phyloP scores from a whole-genome alignment of 1,139 yeast species.

The Yamadazyma sp. region DNA sequence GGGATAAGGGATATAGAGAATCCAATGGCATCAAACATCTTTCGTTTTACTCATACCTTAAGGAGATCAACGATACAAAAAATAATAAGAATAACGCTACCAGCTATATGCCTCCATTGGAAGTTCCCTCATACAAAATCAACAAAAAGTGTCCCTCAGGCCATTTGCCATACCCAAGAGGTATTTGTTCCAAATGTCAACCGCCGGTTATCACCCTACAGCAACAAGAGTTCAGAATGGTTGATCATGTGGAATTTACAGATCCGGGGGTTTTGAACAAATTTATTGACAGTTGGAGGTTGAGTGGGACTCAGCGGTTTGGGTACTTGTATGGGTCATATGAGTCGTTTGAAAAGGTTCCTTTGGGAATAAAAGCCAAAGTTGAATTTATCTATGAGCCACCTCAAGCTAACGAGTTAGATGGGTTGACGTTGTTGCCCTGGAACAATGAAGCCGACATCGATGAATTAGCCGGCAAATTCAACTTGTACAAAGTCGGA shows the following conservation, averaged over 20 bases:
- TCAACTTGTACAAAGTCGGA: conserved; percentile 78
- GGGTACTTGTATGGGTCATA: conserved; percentile 86
- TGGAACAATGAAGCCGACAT: conserved; percentile 61
- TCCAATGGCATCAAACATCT: conserved; percentile 82
- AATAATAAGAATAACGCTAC: conserved; percentile 60
- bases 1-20: conserved; percentile 77
- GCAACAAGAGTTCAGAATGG: conserved; percentile 90
- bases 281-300: conserved; percentile 91
- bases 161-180: conserved; percentile 90
- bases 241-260: conserved; percentile 93
- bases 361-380: conserved; percentile 89
- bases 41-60: conserved; percentile 82
- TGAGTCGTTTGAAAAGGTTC: conserved; percentile 75
- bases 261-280: conserved; percentile 69
- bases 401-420: conserved; percentile 82
- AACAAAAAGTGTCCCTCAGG: conserved; percentile 69
- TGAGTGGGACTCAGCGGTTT: conserved; percentile 80
- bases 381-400: conserved; percentile 95
- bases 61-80: conserved; percentile 67
- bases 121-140: conserved; percentile 69
- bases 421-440: conserved; percentile 70
- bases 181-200: conserved; percentile 96
- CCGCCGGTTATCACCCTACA: conserved; percentile 93
- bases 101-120: conserved; percentile 79
- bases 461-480: conserved; percentile 52